phyloP scores from a whole-genome alignment of 2,329 filamentous ascomycete species.

The Mariannaea elegans region DNA sequence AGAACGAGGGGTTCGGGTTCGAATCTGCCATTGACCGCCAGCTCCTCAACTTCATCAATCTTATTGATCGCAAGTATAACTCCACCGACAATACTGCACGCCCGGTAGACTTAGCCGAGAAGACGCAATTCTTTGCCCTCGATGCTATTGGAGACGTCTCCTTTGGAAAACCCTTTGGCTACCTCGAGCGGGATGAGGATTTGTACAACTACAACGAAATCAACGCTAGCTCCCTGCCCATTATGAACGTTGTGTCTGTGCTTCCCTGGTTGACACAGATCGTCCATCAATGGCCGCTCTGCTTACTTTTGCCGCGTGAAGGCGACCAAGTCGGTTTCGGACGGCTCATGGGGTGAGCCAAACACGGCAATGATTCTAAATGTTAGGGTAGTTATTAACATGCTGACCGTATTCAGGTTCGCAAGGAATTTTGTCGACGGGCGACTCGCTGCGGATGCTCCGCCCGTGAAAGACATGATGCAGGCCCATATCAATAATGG shows the following conservation, averaged over 20 bases:
- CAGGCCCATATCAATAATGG: conserved; percentile 50
- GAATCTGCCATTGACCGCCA: conserved; percentile 52
- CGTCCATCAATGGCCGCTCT: conserved; percentile 49
- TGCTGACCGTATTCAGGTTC: conserved; percentile 10
- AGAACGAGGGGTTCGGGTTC: conserved; percentile 55
- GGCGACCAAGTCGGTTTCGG: conserved; percentile 51
- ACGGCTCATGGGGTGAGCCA: conserved; percentile 48
- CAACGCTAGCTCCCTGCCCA: conserved; percentile 50
- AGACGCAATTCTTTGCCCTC: conserved; percentile 61
- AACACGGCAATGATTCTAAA: background rate
- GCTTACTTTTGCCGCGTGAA: conserved; percentile 45
- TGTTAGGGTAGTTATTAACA: background rate
- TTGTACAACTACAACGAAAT: conserved; percentile 56
- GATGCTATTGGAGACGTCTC: conserved; percentile 63
- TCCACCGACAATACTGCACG: conserved; percentile 45
- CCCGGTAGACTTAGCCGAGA: conserved; percentile 58
- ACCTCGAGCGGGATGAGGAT: conserved; percentile 59
- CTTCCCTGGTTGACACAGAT: conserved; percentile 48
- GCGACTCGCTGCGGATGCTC: conserved; percentile 30
- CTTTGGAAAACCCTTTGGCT: conserved; percentile 62
- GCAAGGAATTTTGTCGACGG: conserved; percentile 34
- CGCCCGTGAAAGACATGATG: conserved; percentile 48
- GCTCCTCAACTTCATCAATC: conserved; percentile 49
- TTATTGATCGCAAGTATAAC: conserved; percentile 59
- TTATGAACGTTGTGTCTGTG: conserved; percentile 49